Conservation (phyloP, 2,329 filamentous ascomycete species). For the Neofusicoccum cordaticola region DNA sequence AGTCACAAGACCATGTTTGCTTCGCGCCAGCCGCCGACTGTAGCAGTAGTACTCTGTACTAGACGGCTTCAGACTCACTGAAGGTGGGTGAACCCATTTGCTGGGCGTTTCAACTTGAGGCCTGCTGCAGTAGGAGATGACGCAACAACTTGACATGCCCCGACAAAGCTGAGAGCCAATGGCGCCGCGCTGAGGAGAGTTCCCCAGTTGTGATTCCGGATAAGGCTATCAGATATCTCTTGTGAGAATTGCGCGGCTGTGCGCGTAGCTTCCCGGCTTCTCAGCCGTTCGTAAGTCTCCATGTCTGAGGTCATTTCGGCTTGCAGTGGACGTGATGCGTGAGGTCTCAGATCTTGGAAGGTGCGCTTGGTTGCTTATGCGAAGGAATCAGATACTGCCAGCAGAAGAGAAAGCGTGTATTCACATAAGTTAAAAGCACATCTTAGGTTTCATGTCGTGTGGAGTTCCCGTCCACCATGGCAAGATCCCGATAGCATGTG, state of each 20-base stretch:
- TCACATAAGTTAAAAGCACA: background rate
- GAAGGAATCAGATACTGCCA: background rate
- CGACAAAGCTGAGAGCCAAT: constrained; percentile 7
- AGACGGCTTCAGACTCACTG: background rate
- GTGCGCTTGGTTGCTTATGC: background rate
- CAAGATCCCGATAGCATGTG: background rate
- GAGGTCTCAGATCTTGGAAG: background rate
- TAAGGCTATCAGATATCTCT: constrained; percentile 9
- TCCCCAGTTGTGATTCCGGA: constrained; percentile 8
- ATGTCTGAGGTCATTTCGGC: background rate
- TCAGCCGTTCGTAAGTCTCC: constrained; percentile 8
- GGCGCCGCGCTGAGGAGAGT: constrained; percentile 8
- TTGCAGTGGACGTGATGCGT: background rate
- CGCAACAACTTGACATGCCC: constrained; percentile 10
- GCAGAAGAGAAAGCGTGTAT: background rate
- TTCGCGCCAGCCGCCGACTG: too few species aligned
- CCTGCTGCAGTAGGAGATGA: constrained; percentile 5
- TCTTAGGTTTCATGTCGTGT: background rate
- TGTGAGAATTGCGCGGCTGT: constrained; percentile 24
- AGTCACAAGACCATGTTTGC: too few species aligned
- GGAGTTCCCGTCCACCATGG: background rate
- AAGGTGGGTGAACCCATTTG: constrained; percentile 7
- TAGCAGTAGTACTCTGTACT: too few species aligned
- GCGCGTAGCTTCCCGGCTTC: constrained; percentile 3
- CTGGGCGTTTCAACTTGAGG: background rate